A percentile compares a stretch with the other conserved stretches of the same genome.
Conservation (phyloP, 768 basidiomycete species). For the Auricularia auricula-judae region DNA sequence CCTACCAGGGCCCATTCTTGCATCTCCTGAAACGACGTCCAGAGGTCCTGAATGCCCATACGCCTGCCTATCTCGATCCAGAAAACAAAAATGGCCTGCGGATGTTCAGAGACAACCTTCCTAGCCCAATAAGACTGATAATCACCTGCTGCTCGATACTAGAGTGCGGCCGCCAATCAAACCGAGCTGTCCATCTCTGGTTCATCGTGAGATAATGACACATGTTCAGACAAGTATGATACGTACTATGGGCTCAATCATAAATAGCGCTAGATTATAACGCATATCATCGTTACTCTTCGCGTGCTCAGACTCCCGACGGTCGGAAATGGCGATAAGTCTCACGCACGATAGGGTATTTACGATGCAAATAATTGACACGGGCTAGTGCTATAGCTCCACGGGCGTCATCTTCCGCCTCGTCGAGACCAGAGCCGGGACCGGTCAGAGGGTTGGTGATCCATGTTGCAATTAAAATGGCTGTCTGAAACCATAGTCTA, state of each 20-base stretch:
- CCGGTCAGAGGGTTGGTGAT: not conserved
- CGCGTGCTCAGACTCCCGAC: not conserved
- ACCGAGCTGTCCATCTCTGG: not conserved
- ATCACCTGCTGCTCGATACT: not conserved
- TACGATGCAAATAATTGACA: not conserved
- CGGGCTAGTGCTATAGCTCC: not conserved
- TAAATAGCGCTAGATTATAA: not conserved
- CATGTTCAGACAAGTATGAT: not conserved
- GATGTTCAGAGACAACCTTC: not conserved
- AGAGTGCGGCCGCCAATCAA: not conserved
- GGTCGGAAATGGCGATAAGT: not conserved
- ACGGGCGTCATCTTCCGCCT: not conserved
- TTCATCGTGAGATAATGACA: not conserved
- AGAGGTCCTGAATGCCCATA: not conserved
- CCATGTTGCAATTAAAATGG: not conserved
- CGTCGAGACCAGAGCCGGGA: not conserved
- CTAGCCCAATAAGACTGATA: not conserved
- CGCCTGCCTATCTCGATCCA: not conserved
- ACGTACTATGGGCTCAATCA: not conserved
- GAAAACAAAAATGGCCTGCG: not conserved
- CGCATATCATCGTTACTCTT: not conserved
- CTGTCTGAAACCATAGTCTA: not conserved
- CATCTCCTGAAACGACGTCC: not conserved
- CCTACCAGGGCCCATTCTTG: not conserved
- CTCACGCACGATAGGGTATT: not conserved